Evolutionary conservation across 2,329 filamentous ascomycete genomes (phyloP).

Genomic region (Phaeosphaeriaceae sp.): DNA sequence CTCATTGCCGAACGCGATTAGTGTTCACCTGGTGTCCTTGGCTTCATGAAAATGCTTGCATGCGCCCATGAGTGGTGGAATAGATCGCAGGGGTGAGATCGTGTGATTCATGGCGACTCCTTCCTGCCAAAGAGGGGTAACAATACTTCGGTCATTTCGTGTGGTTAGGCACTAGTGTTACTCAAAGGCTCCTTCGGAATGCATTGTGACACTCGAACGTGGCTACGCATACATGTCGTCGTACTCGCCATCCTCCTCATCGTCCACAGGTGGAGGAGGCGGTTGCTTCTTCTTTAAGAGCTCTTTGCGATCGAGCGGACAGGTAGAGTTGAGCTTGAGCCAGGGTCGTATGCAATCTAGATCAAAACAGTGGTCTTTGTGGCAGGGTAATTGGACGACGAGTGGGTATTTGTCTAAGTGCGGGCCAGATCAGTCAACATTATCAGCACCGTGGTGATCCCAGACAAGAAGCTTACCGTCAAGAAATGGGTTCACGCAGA

Average conservation of each 20-base stretch:
- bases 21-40: background rate
- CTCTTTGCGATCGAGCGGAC: constrained; percentile 67
- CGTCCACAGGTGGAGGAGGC: constrained; percentile 51
- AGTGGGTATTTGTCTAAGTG: constrained; percentile 64
- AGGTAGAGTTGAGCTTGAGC: constrained; percentile 69
- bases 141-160: background rate
- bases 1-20: background rate
- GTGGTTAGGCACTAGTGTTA: constrained; percentile 5
- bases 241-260: constrained; percentile 60
- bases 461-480: constrained; percentile 53
- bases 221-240: constrained; percentile 59
- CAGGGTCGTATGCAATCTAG: constrained; percentile 70
- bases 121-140: background rate
- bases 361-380: constrained; percentile 68
- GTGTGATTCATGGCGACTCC: background rate
- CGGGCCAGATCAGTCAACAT: constrained; percentile 23
- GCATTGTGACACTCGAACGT: constrained; percentile 1
- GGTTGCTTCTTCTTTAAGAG: constrained; percentile 60
- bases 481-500: constrained; percentile 67
- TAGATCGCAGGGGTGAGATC: background rate
- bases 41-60: background rate
- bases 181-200: constrained; percentile 11
- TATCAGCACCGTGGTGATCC: background rate
- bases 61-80: background rate
- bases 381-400: constrained; percentile 68